phyloP scores from a whole-genome alignment of 495 filamentous ascomycete genomes.

The Aspergillus cavernicola region DNA sequence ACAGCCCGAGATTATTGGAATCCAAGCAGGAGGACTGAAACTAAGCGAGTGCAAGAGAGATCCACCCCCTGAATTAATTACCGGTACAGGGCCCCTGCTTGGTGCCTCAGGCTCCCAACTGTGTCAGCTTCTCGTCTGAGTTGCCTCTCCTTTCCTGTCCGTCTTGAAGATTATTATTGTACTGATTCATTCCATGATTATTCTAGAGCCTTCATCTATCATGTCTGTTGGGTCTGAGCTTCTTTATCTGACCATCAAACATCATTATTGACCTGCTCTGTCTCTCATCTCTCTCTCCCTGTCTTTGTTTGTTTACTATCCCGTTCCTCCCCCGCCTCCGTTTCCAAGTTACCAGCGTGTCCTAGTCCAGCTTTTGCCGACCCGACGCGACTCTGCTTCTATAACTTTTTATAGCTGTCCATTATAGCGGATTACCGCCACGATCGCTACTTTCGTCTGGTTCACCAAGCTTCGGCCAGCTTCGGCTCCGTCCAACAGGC shows the following conservation, averaged over 20 bases:
- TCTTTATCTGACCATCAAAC: neutral
- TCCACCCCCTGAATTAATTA: slow-evolving; percentile 19
- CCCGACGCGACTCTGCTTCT: neutral
- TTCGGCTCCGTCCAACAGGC: neutral
- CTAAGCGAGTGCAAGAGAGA: slow-evolving; percentile 1
- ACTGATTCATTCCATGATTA: slow-evolving; percentile 5
- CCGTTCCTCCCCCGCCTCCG: slow-evolving; percentile 8
- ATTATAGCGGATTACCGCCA: neutral
- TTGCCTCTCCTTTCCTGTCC: slow-evolving; percentile 11
- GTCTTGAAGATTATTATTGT: neutral
- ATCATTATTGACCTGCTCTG: slow-evolving; percentile 7
- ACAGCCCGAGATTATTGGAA: slow-evolving; percentile 9
- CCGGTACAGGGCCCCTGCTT: neutral
- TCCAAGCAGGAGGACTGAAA: neutral
- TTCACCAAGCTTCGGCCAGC: slow-evolving; percentile 3
- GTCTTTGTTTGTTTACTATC: slow-evolving; percentile 3
- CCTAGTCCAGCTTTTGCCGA: neutral
- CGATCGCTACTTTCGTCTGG: neutral
- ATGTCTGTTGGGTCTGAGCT: slow-evolving; percentile 9
- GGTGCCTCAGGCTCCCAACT: slow-evolving; percentile 18
- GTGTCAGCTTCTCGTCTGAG: slow-evolving; percentile 3
- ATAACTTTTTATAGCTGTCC: neutral
- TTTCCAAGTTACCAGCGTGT: slow-evolving; percentile 9
- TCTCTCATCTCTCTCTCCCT: neutral
- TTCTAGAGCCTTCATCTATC: slow-evolving; percentile 6